These are phyloP conservation scores for Cercospora nicotianae DNA, from an alignment of 2,329 filamentous ascomycete genomes.

Conservation along the genomic window DNA sequence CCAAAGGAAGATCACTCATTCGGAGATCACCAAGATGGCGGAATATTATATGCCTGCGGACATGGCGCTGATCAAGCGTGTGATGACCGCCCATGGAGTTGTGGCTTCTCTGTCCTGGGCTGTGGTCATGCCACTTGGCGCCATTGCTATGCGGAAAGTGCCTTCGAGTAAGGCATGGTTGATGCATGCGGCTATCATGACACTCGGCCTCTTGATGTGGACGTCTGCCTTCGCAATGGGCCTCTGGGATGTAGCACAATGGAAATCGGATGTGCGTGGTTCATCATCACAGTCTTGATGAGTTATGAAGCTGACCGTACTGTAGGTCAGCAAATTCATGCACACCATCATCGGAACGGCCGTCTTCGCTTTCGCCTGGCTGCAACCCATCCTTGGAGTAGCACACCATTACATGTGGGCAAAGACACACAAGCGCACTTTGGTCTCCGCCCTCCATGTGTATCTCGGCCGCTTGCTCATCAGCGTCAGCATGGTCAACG, in stretches of 20 bases:
- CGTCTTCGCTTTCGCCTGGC: constrained; percentile 10
- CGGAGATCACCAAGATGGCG: background rate
- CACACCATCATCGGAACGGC: constrained; percentile 14
- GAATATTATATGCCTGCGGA: background rate
- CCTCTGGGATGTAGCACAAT: constrained; percentile 45
- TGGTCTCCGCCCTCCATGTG: constrained; percentile 46
- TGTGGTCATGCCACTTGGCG: constrained; percentile 46
- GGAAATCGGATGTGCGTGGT: constrained; percentile 5
- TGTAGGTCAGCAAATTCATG: constrained; percentile 31
- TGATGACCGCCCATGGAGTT: constrained; percentile 41
- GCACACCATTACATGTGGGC: constrained; percentile 55
- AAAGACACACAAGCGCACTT: constrained; percentile 46
- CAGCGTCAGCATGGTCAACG: constrained; percentile 57
- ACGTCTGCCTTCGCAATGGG: constrained; percentile 55
- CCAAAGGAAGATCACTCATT: background rate
- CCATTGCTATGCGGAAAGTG: constrained; percentile 46
- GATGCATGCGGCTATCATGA: constrained; percentile 50
- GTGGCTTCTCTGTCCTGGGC: constrained; percentile 48
- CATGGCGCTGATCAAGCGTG: background rate
- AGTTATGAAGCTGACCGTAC: background rate
- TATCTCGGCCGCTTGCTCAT: constrained; percentile 42
- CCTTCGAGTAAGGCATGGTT: constrained; percentile 47
- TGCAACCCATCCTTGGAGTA: constrained; percentile 53
- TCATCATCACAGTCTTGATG: background rate
- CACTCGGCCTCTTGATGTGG: constrained; percentile 50